phyloP scores from a whole-genome alignment of 345 rosid species.

The Eucalyptus leucophloia region DNA sequence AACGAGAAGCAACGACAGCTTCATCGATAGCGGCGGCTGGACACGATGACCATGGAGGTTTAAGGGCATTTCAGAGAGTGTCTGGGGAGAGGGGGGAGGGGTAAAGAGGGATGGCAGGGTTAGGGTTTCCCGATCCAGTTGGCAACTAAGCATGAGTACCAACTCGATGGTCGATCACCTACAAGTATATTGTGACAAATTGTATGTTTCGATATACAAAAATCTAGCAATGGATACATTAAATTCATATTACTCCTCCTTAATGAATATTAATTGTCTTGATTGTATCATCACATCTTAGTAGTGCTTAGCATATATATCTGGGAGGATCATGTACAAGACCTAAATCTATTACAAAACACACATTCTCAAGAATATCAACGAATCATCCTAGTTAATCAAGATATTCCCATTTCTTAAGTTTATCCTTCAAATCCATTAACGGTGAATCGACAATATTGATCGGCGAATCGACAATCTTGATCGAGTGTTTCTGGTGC shows the following conservation, averaged over 20 bases:
- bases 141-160: background rate
- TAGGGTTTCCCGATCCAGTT: background rate
- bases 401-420: background rate
- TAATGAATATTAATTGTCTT: background rate
- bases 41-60: background rate
- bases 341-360: background rate
- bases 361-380: background rate
- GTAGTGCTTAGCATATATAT: background rate
- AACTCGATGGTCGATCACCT: background rate
- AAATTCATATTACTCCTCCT: background rate
- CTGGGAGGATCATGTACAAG: background rate
- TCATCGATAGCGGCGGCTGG: background rate
- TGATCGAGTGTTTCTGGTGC: fast-evolving
- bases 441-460: fast-evolving
- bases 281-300: background rate
- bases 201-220: background rate
- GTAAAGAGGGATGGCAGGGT: background rate
- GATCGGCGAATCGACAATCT: too few species aligned
- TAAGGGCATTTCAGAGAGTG: background rate
- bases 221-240: background rate
- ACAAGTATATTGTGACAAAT: background rate
- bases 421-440: background rate
- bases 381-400: background rate
- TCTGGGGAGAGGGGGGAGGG: background rate
- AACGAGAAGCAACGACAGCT: background rate